Percentiles rank a stretch among this genome's conserved stretches.
phyloP scores from a whole-genome alignment of 495 filamentous ascomycete species.

The Xylaria grammica region DNA sequence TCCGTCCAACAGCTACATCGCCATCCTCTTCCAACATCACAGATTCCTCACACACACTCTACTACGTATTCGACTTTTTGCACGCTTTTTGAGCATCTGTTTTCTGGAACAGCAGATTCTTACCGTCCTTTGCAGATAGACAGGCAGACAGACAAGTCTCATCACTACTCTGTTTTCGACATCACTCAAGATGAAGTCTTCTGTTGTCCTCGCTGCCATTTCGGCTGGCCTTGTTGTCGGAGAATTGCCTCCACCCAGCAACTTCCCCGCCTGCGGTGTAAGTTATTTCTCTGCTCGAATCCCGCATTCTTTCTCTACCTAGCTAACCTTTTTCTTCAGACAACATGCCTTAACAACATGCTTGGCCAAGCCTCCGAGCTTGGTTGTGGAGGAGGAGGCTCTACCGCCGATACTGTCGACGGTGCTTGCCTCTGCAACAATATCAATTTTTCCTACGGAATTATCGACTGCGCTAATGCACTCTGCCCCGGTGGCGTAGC shows the following conservation, averaged over 20 bases:
- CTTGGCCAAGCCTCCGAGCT: conserved; percentile 62
- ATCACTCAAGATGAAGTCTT: conserved; percentile 47
- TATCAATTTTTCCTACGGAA: conserved; percentile 70
- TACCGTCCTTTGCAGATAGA: conserved; percentile 31
- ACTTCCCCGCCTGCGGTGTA: conserved; percentile 48
- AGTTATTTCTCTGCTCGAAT: conserved; percentile 27
- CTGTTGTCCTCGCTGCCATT: conserved; percentile 37
- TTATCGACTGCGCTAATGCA: conserved; percentile 77
- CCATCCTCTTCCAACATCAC: conserved; percentile 33
- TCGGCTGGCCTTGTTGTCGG: conserved; percentile 39
- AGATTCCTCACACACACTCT: conserved; percentile 25
- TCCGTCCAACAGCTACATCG: conserved; percentile 26
- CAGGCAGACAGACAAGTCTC: conserved; percentile 18
- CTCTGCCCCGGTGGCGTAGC: conserved; percentile 57
- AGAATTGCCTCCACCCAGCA: conserved; percentile 28
- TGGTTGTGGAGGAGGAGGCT: conserved; percentile 53
- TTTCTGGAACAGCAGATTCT: conserved; percentile 37
- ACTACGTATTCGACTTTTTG: conserved; percentile 34
- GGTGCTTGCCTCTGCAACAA: conserved; percentile 73
- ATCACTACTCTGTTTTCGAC: conserved; percentile 17
- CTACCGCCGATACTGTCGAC: conserved; percentile 45
- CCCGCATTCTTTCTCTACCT: background rate
- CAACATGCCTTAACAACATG: conserved; percentile 78
- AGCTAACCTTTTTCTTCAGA: conserved; percentile 49
- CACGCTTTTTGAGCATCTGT: conserved; percentile 41